phyloP scores from a whole-genome alignment of 2,329 filamentous ascomycete genomes.

The Niveomyces coronatus region DNA sequence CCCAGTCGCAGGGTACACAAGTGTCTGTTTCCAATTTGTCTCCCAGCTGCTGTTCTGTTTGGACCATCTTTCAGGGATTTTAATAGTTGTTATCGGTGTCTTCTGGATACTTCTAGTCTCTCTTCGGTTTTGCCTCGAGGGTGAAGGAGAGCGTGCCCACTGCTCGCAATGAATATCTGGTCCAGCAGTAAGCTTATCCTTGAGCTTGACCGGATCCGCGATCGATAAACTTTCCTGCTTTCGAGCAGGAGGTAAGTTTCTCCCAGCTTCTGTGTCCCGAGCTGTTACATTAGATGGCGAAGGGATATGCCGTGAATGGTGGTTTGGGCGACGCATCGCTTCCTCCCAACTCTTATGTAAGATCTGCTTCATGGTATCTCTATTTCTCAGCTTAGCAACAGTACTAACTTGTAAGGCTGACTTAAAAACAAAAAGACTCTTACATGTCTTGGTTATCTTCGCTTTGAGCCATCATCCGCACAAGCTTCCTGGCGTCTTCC shows the following conservation, averaged over 20 bases:
- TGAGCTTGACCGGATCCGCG: conserved; percentile 14
- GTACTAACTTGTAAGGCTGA: no score
- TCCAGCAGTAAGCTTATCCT: conserved; percentile 16
- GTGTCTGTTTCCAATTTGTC: conserved; percentile 42
- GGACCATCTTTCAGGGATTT: conserved; percentile 35
- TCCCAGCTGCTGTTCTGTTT: conserved; percentile 39
- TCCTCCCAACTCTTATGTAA: not conserved
- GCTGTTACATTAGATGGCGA: not conserved
- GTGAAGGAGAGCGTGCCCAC: not conserved
- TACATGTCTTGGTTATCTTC: not conserved
- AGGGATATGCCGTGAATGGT: not conserved
- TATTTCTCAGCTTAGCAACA: not conserved
- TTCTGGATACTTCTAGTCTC: conserved; percentile 18
- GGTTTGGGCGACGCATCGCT: not conserved
- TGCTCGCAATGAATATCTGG: not conserved
- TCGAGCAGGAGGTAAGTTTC: not conserved
- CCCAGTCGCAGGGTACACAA: conserved; percentile 50
- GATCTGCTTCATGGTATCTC: conserved; percentile 4
- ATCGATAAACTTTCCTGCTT: not conserved
- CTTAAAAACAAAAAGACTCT: no score
- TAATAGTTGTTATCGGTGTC: conserved; percentile 11
- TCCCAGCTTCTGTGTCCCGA: no score
- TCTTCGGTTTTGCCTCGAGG: conserved; percentile 6
- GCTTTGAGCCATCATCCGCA: not conserved
- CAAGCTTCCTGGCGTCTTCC: not conserved